Evolutionary conservation across 2,329 filamentous ascomycete genomes (phyloP), one percentile per base, ranked within the genome.

Genomic region (Aureobasidium sp.): DNA sequence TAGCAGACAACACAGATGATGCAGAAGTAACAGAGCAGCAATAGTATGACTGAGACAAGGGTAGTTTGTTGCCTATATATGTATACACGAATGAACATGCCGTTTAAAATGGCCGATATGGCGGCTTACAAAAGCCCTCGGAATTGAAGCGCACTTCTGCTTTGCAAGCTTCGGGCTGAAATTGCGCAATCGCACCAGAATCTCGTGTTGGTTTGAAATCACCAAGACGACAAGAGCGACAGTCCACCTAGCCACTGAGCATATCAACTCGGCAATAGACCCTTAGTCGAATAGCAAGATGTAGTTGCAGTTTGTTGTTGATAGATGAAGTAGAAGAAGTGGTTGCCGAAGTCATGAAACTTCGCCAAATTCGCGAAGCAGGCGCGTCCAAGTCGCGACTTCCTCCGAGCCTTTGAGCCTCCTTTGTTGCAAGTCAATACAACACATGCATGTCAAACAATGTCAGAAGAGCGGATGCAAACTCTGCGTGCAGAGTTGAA

Each of bases 401-500:
- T 17, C 39, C 20, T 37, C 13, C 7, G 17, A 29, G 39, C n/a
- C 55, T 46, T 41, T 37, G 41, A 46, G 41, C 32, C 32, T 46
- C 43, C 41, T 46, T 47, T 41, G 36, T 60, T 50, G 29, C 27
- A 43, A 50, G 26, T 32, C 29, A 10, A 46, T 37, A 51, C 36
- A 61, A 51, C 47, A 61, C 39, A 24, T 27, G 26, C 39, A 39
- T 59, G 55, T 12, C 55, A 12, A 36, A 53, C 32, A 27, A 53
- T 62, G 59, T 46, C 47, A 12, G 48, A 53, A 44, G 62, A 66
- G 26, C 59, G 53, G 20, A 61, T 41, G 17, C 37, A 36, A 24
- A 47, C 63, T 27, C 76, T 92, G n/a, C 83, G 87, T n/a, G 75
- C 78, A 41, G 85, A 89, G 65, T 76, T 93, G 52, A 93, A 93